These are phyloP conservation scores for Hysterium pulicare DNA, from an alignment of 2,329 filamentous ascomycete species.

Conservation along the genomic window DNA sequence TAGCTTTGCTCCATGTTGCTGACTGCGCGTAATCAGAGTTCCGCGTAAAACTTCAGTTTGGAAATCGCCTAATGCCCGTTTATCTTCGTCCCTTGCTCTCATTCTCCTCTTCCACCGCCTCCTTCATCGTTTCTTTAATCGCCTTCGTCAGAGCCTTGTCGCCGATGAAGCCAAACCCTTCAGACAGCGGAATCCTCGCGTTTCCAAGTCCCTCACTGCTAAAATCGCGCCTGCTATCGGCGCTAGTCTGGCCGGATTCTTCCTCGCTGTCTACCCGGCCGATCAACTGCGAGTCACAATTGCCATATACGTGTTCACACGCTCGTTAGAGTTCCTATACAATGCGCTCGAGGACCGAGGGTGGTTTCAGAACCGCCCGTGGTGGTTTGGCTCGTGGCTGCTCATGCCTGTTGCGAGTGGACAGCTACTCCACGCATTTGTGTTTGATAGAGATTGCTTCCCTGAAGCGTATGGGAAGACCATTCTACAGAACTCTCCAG, in stretches of 20 bases:
- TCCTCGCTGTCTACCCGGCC: constrained; percentile 71
- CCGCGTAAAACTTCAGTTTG: constrained; percentile 40
- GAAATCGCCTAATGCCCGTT: constrained; percentile 65
- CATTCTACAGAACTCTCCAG: constrained; percentile 66
- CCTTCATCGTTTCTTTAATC: constrained; percentile 83
- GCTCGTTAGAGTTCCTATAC: constrained; percentile 81
- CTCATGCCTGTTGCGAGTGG: constrained; percentile 49
- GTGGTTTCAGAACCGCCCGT: constrained; percentile 65
- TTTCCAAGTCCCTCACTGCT: constrained; percentile 73
- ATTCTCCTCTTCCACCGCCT: constrained; percentile 86
- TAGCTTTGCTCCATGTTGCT: too few species aligned
- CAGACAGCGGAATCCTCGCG: constrained; percentile 74
- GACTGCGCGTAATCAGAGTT: constrained; percentile 26
- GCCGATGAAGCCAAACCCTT: constrained; percentile 79
- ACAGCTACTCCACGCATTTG: constrained; percentile 50
- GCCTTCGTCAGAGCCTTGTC: constrained; percentile 74
- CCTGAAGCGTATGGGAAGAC: constrained; percentile 60
- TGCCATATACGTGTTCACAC: constrained; percentile 76
- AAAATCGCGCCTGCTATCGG: constrained; percentile 84
- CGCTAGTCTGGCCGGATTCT: constrained; percentile 79
- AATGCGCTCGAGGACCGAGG: constrained; percentile 73
- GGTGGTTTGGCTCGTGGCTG: constrained; percentile 55
- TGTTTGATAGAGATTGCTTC: constrained; percentile 52
- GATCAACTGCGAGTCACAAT: constrained; percentile 72
- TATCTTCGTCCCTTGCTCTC: constrained; percentile 78